These are phyloP conservation scores for Geranium brycei DNA, from an alignment of 345 rosid species.

Conservation along the genomic window DNA sequence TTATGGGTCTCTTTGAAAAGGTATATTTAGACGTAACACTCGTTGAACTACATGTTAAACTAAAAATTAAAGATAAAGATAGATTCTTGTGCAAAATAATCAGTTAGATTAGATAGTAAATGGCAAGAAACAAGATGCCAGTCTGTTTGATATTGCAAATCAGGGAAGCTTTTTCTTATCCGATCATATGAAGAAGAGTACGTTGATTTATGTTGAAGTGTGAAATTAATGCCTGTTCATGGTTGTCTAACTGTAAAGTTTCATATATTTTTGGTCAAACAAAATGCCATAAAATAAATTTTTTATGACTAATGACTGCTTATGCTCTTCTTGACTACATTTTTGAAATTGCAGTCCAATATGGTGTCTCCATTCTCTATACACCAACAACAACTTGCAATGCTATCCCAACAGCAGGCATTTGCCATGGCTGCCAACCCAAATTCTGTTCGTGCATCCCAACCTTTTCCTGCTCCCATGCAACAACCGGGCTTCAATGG, in stretches of 20 bases:
- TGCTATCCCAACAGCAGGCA: constrained; percentile 36
- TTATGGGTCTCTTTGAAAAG: constrained; percentile 36
- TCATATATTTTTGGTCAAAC: neutral
- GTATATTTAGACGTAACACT: constrained; percentile 9
- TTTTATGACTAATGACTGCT: neutral
- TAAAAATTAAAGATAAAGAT: too few relatives aligned
- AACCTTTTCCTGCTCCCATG: constrained; percentile 8
- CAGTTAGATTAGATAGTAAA: too few relatives aligned
- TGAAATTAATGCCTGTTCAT: neutral
- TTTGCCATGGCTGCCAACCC: constrained; percentile 18
- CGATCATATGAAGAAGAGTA: too few relatives aligned
- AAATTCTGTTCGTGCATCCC: constrained; percentile 16
- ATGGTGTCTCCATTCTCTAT: constrained; percentile 36
- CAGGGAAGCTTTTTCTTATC: too few relatives aligned
- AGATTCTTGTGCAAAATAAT: too few relatives aligned
- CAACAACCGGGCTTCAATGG: constrained; percentile 16
- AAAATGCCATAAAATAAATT: neutral
- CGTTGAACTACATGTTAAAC: too few relatives aligned
- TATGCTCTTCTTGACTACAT: neutral
- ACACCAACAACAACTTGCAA: constrained; percentile 39
- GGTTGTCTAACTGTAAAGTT: neutral
- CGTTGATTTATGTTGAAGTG: too few relatives aligned
- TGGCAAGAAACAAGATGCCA: too few relatives aligned
- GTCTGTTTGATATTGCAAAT: too few relatives aligned
- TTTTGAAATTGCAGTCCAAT: constrained; percentile 26